These are phyloP conservation scores for Suillus brevipes DNA, from an alignment of 768 basidiomycete genomes.

Conservation along the genomic window DNA sequence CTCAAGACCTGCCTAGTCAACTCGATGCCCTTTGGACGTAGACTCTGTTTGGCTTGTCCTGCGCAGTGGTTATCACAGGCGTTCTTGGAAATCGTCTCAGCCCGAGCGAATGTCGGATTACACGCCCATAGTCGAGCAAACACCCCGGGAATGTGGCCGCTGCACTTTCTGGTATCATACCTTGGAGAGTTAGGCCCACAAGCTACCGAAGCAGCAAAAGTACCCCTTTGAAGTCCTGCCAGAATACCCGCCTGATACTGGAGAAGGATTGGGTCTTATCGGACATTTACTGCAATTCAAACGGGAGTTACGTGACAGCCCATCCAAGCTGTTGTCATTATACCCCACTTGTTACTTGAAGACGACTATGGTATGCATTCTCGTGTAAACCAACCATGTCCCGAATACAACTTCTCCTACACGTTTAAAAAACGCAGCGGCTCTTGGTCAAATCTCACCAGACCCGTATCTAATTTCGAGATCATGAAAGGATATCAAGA, in stretches of 20 bases:
- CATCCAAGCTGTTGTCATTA: conserved; percentile 91
- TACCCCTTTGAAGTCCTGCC: conserved; percentile 95
- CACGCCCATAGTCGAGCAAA: conserved; percentile 95
- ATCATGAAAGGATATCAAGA: conserved; percentile 88
- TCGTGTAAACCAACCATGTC: background rate
- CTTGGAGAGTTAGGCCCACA: conserved; percentile 82
- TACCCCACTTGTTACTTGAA: conserved; percentile 54
- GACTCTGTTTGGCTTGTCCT: conserved; percentile 83
- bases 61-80: conserved; percentile 96
- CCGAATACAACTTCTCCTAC: background rate
- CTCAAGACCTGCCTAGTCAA: conserved; percentile 71
- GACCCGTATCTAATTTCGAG: conserved; percentile 64
- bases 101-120: conserved; percentile 81
- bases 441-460: conserved; percentile 84
- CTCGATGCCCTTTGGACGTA: conserved; percentile 96
- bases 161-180: conserved; percentile 98
- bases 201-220: conserved; percentile 80
- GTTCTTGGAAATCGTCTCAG: conserved; percentile 88
- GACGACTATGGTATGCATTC: conserved; percentile 72
- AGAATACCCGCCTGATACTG: conserved; percentile 92
- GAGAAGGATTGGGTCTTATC: conserved; percentile 90
- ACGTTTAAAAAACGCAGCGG: conserved; percentile 97
- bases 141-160: conserved; percentile 98
- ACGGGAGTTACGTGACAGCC: conserved; percentile 55
- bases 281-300: conserved; percentile 91